phyloP scores from a whole-genome alignment of 2,329 filamentous ascomycete genomes.

The Xylaria sp. region DNA sequence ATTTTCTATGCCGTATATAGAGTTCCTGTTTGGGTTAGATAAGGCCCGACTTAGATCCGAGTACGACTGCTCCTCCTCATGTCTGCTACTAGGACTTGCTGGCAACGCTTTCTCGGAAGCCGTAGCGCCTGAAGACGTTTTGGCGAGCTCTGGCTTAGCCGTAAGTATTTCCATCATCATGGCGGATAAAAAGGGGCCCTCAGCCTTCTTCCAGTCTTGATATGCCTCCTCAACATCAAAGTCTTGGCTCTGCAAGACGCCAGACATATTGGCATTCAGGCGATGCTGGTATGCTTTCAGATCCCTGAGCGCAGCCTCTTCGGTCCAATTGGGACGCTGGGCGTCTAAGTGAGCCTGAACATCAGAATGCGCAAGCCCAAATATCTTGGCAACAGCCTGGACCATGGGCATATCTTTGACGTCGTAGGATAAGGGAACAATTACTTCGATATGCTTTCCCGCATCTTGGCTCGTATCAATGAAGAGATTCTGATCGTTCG shows the following conservation, averaged over 20 bases:
- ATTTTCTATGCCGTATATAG: conserved; percentile 68
- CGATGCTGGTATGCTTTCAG: conserved; percentile 94
- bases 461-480: conserved; percentile 69
- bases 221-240: conserved; percentile 93
- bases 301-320: conserved; percentile 89
- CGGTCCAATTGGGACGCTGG: conserved; percentile 85
- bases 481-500: conserved; percentile 90
- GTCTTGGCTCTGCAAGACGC: conserved; percentile 82
- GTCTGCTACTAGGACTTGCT: conserved; percentile 61
- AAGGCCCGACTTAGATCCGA: conserved; percentile 65
- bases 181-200: conserved; percentile 85
- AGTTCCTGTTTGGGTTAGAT: conserved; percentile 57
- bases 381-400: conserved; percentile 85
- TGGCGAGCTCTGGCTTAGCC: conserved; percentile 85
- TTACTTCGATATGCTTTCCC: conserved; percentile 79
- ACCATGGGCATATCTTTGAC: conserved; percentile 98
- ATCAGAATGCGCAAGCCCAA: conserved; percentile 80
- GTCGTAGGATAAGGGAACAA: conserved; percentile 86
- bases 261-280: conserved; percentile 81
- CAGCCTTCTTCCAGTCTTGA: conserved; percentile 90
- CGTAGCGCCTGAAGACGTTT: conserved; percentile 70
- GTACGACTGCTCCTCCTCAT: conserved; percentile 63
- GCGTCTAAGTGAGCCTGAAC: conserved; percentile 89
- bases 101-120: conserved; percentile 67
- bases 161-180: conserved; percentile 94